Base-by-base conservation (phyloP, 805 yeast genomes). In the Metschnikowia colocasiae region DNA sequence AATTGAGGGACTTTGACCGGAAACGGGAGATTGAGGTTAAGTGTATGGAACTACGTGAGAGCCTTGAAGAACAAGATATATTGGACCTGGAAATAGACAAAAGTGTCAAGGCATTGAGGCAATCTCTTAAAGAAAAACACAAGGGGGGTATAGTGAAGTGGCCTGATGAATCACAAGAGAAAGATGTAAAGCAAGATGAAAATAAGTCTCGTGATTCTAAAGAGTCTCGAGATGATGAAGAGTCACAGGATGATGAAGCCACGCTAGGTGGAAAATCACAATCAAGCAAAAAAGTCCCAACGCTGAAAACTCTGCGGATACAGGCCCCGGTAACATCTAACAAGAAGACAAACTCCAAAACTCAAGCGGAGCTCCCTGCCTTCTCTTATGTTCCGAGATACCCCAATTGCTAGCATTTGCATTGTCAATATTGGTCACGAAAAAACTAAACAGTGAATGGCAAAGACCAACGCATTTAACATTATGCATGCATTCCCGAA, bases 31-130 rank as follows among this genome's bases (percentile, higher is more conserved):
- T 77, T 1, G 81, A 77, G 41, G 65, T 79, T 9, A 60, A 64
- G 51, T 75, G 82, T 30, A 69, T 74, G 71, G 79, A 79, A 37
- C 67, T 74, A 23, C 55, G 82, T 19, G 85, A 80, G 42, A 42
- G 61, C 32, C 56, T 82, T 16, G 86, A 81, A 51, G 84, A 80
- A 23, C 65, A 69, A 6, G 68, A 63, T 13, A 43, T 67, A 23
- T 67, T 62, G 1, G 82, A 65, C 63, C 59, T 48, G 1, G 59
- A 52, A 19, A 62, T 69, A 10, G 29, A 20, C 22, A 19, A 12
- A 19, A 27, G 22, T 18, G 42, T 39, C n/a, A 39, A 39, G n/a
- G n/a, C 20, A 18, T 39, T 39, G 26, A 16, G 42, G 19, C 26
- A 39, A 20, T 30, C 34, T 12, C 42, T 39, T 4, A n/a, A 13